Conservation (phyloP, 2,329 filamentous ascomycete genomes). For the Colletotrichum limetticola region DNA sequence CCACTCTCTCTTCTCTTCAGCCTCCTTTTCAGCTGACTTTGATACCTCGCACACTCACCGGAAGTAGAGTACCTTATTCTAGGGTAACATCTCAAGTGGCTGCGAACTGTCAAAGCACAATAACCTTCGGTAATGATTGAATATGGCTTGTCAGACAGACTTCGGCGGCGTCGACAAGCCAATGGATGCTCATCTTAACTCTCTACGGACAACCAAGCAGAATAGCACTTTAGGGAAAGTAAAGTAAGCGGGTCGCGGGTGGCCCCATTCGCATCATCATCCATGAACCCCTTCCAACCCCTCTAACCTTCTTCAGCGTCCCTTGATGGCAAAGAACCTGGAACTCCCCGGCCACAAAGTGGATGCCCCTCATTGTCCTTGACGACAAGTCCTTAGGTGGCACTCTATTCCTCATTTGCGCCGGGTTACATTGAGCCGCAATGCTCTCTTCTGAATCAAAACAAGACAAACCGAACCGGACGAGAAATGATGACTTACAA, state of each 20-base stretch:
- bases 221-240: not conserved
- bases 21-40: not conserved
- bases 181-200: not conserved
- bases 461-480: not conserved
- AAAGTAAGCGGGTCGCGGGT: conserved; percentile 7
- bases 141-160: not conserved
- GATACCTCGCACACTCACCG: not conserved
- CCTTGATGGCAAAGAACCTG: conserved; percentile 11
- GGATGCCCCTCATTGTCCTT: conserved; percentile 17
- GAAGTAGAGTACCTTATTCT: not conserved
- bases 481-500: too few species aligned
- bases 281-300: not conserved
- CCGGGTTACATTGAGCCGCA: conserved; percentile 3
- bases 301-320: conserved; percentile 4
- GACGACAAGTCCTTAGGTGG: conserved; percentile 14
- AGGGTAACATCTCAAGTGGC: not conserved
- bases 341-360: conserved; percentile 16
- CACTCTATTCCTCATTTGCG: conserved; percentile 17
- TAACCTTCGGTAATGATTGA: not conserved
- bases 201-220: not conserved
- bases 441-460: conserved; percentile 15
- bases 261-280: conserved; percentile 7
- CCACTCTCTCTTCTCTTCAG: not conserved
- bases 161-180: not conserved
- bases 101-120: not conserved